Evolutionary conservation across 2,329 filamentous ascomycete genomes (phyloP).

Genomic region (Stemphylium vesicarium): DNA sequence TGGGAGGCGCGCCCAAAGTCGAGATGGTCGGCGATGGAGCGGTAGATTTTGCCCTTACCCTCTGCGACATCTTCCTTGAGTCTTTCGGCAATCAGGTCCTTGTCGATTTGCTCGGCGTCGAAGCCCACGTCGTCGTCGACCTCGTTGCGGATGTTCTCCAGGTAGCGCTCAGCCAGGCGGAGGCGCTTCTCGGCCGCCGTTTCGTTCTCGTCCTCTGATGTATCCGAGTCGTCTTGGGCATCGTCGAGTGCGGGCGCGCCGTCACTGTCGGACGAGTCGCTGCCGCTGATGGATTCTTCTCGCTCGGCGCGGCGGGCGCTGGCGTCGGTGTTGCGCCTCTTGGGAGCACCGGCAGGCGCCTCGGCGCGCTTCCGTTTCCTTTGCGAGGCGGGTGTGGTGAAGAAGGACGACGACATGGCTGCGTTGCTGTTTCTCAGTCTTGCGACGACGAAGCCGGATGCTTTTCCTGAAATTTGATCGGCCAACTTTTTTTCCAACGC

Average conservation of each 20-base stretch:
- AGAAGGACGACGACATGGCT: slow-evolving; percentile 83
- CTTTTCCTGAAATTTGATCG: slow-evolving; percentile 26
- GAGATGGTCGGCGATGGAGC: slow-evolving; percentile 75
- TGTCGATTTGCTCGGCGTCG: slow-evolving; percentile 91
- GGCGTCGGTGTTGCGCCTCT: slow-evolving; percentile 63
- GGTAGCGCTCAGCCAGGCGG: slow-evolving; percentile 87
- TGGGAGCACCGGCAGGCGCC: slow-evolving; percentile 60
- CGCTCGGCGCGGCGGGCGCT: slow-evolving; percentile 58
- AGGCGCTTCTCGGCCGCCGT: slow-evolving; percentile 88
- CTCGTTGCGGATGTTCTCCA: slow-evolving; percentile 86
- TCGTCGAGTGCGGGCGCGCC: slow-evolving; percentile 50
- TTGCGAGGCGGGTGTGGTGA: slow-evolving; percentile 83
- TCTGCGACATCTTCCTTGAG: slow-evolving; percentile 92
- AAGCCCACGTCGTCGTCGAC: slow-evolving; percentile 78
- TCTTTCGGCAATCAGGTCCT: slow-evolving; percentile 83
- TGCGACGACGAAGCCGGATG: not conserved
- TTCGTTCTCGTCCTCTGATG: slow-evolving; percentile 79
- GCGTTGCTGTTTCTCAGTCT: slow-evolving; percentile 14
- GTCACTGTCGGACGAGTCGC: slow-evolving; percentile 72
- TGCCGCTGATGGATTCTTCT: slow-evolving; percentile 86
- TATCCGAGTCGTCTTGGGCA: slow-evolving; percentile 53
- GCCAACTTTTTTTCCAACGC: slow-evolving; percentile 41
- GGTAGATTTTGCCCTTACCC: slow-evolving; percentile 86
- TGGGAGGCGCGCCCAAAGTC: slow-evolving; percentile 71
- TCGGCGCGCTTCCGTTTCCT: slow-evolving; percentile 83